Percentiles rank a stretch among this genome's conserved stretches.
These are phyloP conservation scores for Clavariopsis aquatica DNA, from an alignment of 495 filamentous ascomycete genomes.

Conservation along the genomic window DNA sequence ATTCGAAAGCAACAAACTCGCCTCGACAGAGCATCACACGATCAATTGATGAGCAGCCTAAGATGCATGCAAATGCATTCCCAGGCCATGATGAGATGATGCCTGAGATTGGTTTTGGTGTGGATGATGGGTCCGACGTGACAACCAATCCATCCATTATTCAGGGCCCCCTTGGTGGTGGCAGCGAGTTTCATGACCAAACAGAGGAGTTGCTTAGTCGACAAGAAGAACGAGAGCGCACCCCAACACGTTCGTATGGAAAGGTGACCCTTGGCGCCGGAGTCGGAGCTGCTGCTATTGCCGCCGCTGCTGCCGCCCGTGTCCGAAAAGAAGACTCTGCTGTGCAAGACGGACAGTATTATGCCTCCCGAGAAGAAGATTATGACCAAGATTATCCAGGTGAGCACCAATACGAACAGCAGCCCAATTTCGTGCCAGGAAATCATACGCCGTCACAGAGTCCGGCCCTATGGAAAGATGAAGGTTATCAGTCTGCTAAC, in stretches of 20 bases:
- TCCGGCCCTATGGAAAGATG: constrained; percentile 64
- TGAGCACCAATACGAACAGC: constrained; percentile 33
- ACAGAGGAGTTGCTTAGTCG: constrained; percentile 49
- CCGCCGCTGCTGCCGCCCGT: constrained; percentile 44
- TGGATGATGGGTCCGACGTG: constrained; percentile 68
- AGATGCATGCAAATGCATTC: constrained; percentile 63
- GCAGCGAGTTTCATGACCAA: constrained; percentile 48
- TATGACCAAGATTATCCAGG: constrained; percentile 51
- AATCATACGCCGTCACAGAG: constrained; percentile 47
- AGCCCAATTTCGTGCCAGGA: constrained; percentile 33
- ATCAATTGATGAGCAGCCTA: constrained; percentile 58
- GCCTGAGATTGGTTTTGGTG: constrained; percentile 65
- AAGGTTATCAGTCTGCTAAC: constrained; percentile 88
- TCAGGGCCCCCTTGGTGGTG: constrained; percentile 64
- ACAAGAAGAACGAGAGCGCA: constrained; percentile 44
- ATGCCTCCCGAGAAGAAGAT: constrained; percentile 55
- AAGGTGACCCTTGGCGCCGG: constrained; percentile 48
- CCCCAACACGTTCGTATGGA: constrained; percentile 40
- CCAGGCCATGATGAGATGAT: constrained; percentile 52
- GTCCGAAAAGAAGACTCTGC: constrained; percentile 52
- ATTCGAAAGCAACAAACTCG: constrained; percentile 55
- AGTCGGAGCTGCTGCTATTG: constrained; percentile 49
- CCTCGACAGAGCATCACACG: constrained; percentile 76
- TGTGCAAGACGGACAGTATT: constrained; percentile 43
- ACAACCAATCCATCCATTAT: constrained; percentile 78